phyloP scores from a whole-genome alignment of 768 basidiomycete species.

The Chalciporus sphaerocephalus region DNA sequence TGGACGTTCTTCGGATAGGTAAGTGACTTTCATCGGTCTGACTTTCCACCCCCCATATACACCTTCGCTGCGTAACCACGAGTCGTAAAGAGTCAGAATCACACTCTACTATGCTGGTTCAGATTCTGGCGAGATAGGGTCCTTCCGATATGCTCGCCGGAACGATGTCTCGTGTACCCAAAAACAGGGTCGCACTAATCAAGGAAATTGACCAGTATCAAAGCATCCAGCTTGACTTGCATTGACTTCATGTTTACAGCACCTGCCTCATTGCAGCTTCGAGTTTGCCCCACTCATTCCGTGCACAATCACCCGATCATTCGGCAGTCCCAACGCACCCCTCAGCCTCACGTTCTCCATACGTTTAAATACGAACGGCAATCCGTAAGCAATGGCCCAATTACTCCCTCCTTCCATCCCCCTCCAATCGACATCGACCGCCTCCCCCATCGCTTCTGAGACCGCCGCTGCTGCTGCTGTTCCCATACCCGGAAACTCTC shows the following conservation, averaged over 20 bases:
- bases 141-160: not conserved
- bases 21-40: not conserved
- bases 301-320: slow-evolving; percentile 10
- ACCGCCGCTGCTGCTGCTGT: not conserved
- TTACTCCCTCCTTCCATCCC: slow-evolving; percentile 4
- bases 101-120: not conserved
- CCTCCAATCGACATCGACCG: slow-evolving; percentile 1
- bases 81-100: not conserved
- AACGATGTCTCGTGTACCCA: not conserved
- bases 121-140: not conserved
- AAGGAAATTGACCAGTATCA: not conserved
- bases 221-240: not conserved
- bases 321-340: slow-evolving; percentile 7
- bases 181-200: not conserved
- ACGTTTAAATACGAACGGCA: slow-evolving; percentile 25
- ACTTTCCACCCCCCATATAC: not conserved
- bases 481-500: not conserved
- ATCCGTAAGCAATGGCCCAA: slow-evolving; percentile 8
- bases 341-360: slow-evolving; percentile 10
- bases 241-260: not conserved
- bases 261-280: slow-evolving; percentile 23
- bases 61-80: not conserved
- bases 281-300: not conserved
- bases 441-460: not conserved
- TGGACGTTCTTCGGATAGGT: not conserved